These are phyloP conservation scores for Zizania latifolia DNA, from an alignment of 176 grass and related monocot genomes.

Conservation along the genomic window DNA sequence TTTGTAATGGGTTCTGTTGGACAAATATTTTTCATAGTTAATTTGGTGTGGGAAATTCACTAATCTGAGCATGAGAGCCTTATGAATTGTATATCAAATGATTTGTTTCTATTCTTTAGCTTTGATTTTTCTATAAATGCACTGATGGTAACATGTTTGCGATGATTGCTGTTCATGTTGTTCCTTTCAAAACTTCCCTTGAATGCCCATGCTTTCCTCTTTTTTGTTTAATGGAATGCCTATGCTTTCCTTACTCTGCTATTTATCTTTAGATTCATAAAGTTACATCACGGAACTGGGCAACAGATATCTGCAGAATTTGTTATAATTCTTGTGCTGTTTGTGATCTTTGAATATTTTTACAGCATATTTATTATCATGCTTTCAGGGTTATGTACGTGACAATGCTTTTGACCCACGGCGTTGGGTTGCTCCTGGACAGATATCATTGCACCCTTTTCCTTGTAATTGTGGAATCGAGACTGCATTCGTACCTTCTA, in stretches of 20 bases:
- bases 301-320: neutral
- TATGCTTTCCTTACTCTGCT: neutral
- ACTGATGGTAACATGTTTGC: neutral
- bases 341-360: slow-evolving; percentile 9
- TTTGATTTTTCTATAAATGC: slow-evolving; percentile 1
- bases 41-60: neutral
- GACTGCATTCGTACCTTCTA: slow-evolving; percentile 40
- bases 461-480: slow-evolving; percentile 58
- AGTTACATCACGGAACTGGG: neutral
- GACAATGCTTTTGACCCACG: slow-evolving; percentile 84
- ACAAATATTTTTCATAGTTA: slow-evolving; percentile 10
- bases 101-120: neutral
- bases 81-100: neutral
- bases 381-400: slow-evolving; percentile 63
- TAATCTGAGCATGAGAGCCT: neutral
- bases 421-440: slow-evolving; percentile 84
- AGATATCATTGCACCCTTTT: slow-evolving; percentile 55
- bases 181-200: neutral
- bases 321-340: neutral
- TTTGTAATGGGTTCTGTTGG: slow-evolving; percentile 1
- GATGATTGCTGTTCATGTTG: neutral
- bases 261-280: neutral
- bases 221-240: too few species aligned
- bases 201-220: neutral
- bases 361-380: slow-evolving; percentile 8